phyloP scores from a whole-genome alignment of 495 filamentous ascomycete genomes.

The Lasiosphaeria hispida region DNA sequence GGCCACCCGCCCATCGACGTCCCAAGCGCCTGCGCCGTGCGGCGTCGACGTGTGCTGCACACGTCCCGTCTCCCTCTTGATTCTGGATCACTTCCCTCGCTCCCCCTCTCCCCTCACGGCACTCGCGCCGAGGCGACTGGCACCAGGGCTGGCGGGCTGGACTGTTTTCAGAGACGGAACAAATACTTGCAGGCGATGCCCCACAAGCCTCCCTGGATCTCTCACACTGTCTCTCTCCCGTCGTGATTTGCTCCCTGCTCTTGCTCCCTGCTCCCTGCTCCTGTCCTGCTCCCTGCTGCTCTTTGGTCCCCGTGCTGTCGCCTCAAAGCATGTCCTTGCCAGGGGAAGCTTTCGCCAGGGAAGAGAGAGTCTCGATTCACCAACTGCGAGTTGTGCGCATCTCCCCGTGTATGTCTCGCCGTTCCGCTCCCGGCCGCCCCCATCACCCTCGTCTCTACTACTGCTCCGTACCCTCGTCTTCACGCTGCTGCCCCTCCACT shows the following conservation, averaged over 20 bases:
- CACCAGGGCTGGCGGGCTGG: not conserved
- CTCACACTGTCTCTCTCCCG: constrained; percentile 4
- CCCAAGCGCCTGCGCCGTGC: constrained; percentile 5
- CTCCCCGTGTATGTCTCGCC: constrained; percentile 9
- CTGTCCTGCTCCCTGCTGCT: too few species aligned
- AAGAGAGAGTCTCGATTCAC: not conserved
- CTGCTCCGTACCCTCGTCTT: constrained; percentile 13
- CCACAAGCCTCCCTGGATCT: constrained; percentile 1
- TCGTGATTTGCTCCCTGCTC: constrained; percentile 8
- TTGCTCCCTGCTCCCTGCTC: too few species aligned
- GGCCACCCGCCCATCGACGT: not conserved
- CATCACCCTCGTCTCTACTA: not conserved
- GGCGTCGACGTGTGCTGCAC: not conserved
- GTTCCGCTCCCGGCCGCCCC: constrained; percentile 10
- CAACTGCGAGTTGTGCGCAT: constrained; percentile 10
- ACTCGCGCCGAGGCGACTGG: not conserved
- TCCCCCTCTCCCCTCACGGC: not conserved
- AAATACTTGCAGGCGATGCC: constrained; percentile 10
- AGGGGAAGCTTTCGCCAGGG: constrained; percentile 10
- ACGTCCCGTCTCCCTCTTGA: not conserved
- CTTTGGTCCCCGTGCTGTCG: too few species aligned
- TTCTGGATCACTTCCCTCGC: constrained; percentile 2
- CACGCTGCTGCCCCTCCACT: constrained; percentile 14
- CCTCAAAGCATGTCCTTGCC: not conserved
- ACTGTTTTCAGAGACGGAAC: not conserved